A percentile compares a stretch with the other conserved stretches of the same genome.
Conservation (phyloP, 371 early-diverging fungal species). For the Dinochytrium kinnereticum region DNA sequence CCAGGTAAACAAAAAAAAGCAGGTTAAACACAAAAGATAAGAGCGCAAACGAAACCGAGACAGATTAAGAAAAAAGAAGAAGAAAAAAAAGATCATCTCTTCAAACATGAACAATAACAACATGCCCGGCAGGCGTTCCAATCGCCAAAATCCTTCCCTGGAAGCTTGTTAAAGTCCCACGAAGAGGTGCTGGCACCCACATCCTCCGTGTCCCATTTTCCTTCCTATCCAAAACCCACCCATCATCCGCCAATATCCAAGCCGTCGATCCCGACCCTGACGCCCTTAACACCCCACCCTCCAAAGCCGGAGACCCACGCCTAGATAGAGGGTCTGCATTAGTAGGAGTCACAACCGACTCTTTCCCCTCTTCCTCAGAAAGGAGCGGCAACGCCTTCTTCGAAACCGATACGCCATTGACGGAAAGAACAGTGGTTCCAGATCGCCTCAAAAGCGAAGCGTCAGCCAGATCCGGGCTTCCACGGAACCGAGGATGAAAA, state of each 20-base stretch:
- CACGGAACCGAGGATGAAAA: background rate
- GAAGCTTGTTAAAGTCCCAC: conserved; percentile 24
- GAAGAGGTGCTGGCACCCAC: conserved; percentile 21
- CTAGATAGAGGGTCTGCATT: background rate
- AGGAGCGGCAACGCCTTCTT: no score
- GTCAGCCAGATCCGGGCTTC: no score
- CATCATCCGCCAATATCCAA: conserved; percentile 27
- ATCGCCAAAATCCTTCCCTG: conserved; percentile 34
- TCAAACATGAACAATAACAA: conserved; percentile 36
- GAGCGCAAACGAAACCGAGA: no score
- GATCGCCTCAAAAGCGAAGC: background rate
- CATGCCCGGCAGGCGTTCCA: conserved; percentile 25
- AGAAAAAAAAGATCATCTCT: no score
- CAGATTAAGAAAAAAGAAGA: no score
- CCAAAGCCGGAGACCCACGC: background rate
- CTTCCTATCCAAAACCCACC: conserved; percentile 30
- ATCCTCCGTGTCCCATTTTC: conserved; percentile 24
- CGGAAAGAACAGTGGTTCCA: background rate
- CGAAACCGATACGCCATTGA: conserved; percentile 1
- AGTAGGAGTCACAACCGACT: background rate
- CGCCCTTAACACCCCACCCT: background rate
- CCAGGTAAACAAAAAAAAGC: no score
- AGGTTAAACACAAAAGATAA: no score
- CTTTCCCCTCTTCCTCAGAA: background rate
- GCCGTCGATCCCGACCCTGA: background rate